Base-by-base conservation (phyloP, 176 grass and related monocot genomes). In the Oryza punctata region DNA sequence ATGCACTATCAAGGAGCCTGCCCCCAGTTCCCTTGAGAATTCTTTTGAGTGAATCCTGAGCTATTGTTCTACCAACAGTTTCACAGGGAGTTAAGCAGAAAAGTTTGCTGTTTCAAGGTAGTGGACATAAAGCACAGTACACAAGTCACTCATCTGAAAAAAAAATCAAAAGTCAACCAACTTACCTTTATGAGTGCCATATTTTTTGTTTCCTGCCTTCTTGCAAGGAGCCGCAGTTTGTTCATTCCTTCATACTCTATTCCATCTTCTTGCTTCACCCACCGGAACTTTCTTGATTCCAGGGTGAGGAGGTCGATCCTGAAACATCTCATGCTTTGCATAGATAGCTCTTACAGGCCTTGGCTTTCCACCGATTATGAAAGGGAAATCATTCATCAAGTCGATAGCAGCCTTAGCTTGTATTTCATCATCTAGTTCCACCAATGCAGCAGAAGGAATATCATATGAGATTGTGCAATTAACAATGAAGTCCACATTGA, bases 291-390 rank as follows among this genome's bases (percentile, higher is more conserved):
- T 88, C n/a, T 85, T 82, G 8, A 86, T 26, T 15, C 70, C 88
- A 69, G 88, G 90, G 23, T 4, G 15, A 28, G 85, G 47, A 47
- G 87, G 91, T 43, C 87, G 87, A 54, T 93, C 73, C 10, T 1
- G 21, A 69, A 93, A 87, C 87, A 90, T 90, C 6, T 85, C 85
- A 10, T 77, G 46, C 40, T 65, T 87, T 10, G 91, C 81, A 37
- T 30, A 3, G 7, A 1, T 38, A 54, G 87, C 87, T 11, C 46
- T 90, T 61, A 93, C 84, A 70, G 85, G 91, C 85, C 91, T 93
- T 18, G 85, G 85, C 91, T 87, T 90, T 44, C 91, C 91, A 25
- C 80, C 70, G 19, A 93, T 87, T 50, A 93, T 93, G 81, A 93
- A 93, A 9, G 87, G 87, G n/a, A 87, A 93, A 77, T 85, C 73